phyloP scores from a whole-genome alignment of 805 yeast genomes.

The Kuraishia capsulata region DNA sequence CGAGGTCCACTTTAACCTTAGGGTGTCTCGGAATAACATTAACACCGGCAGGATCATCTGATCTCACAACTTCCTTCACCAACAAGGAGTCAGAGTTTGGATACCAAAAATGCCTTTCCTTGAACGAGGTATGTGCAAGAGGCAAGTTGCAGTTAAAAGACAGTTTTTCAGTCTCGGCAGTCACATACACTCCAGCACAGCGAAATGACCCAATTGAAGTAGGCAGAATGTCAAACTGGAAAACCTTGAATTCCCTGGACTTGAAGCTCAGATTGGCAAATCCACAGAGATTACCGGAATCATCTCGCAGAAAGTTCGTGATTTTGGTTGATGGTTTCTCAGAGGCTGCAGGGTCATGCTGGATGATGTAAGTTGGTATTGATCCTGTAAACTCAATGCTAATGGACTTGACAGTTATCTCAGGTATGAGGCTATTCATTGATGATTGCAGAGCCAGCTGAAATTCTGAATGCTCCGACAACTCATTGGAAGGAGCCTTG shows the following conservation, averaged over 20 bases:
- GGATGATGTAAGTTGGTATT: neutral
- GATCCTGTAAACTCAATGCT: neutral
- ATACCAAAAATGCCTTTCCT: slow-evolving; percentile 1
- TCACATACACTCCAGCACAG: slow-evolving; percentile 9
- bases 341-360: slow-evolving; percentile 2
- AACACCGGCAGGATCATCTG: neutral
- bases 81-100: neutral
- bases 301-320: no score
- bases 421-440: slow-evolving; percentile 11
- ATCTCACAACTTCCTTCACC: neutral
- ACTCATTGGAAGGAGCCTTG: slow-evolving; percentile 7
- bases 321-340: no score
- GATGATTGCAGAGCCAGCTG: slow-evolving; percentile 22
- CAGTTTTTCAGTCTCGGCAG: slow-evolving; percentile 4
- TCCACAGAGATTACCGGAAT: no score
- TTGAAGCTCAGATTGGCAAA: slow-evolving; percentile 11
- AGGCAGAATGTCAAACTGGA: slow-evolving; percentile 12
- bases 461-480: slow-evolving; percentile 14
- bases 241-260: slow-evolving; percentile 7
- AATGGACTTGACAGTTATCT: neutral
- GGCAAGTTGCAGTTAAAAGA: slow-evolving; percentile 7
- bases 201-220: slow-evolving; percentile 14
- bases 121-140: neutral
- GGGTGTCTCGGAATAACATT: slow-evolving; percentile 32
- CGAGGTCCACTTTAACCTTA: slow-evolving; percentile 16